phyloP scores from a whole-genome alignment of 208 protist species.

The Trypanosoma theileri region DNA sequence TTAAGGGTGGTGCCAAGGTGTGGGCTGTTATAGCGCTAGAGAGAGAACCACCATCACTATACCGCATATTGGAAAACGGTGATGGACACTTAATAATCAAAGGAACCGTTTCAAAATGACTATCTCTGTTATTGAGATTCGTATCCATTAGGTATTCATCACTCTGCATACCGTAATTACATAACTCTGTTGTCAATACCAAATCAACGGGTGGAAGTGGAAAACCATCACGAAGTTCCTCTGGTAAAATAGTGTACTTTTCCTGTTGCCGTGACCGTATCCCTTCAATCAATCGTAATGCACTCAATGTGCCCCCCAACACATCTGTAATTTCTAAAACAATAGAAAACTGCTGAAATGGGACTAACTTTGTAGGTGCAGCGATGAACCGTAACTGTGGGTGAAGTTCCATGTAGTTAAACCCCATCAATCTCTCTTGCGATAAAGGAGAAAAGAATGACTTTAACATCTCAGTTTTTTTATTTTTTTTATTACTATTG shows the following conservation, averaged over 20 bases:
- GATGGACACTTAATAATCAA: background rate
- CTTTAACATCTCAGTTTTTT: constrained; percentile 1
- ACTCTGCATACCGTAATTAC: background rate
- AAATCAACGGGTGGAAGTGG: background rate
- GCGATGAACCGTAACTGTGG: constrained; percentile 11
- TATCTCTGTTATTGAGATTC: background rate
- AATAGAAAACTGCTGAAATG: constrained; percentile 11
- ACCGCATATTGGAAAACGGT: constrained; percentile 11
- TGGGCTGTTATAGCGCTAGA: background rate
- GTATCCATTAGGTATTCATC: background rate
- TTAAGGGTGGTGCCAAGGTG: background rate
- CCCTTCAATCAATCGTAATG: constrained; percentile 3
- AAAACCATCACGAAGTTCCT: background rate
- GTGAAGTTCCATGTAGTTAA: background rate
- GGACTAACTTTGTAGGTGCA: background rate
- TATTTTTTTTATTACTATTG: background rate
- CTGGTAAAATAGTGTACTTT: background rate
- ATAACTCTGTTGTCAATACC: background rate
- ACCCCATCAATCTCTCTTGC: background rate
- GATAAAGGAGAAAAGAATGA: background rate
- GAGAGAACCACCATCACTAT: background rate
- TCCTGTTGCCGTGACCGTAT: constrained; percentile 3
- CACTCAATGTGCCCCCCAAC: background rate
- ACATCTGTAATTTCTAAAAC: constrained; percentile 9
- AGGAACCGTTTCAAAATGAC: background rate